phyloP scores from a whole-genome alignment of 352 stramenopile genomes.

The Phytophthora fragariaefolia region DNA sequence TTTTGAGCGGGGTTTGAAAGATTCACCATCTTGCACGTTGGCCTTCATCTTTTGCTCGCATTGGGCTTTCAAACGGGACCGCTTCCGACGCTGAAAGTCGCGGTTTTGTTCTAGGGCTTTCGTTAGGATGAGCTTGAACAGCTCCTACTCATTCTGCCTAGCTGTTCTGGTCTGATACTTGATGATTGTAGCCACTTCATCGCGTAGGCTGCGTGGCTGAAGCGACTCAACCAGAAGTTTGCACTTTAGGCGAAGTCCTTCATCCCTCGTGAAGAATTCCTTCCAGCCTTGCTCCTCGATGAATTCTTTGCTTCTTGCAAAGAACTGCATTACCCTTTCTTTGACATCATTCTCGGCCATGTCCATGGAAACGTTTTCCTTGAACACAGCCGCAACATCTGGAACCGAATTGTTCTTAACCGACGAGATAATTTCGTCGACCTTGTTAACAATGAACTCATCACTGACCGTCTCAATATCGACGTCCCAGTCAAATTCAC shows the following conservation, averaged over 20 bases:
- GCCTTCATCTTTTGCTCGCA: too few species aligned
- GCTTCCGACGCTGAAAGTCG: too few species aligned
- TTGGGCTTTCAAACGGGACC: too few species aligned
- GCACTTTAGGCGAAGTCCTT: constrained; percentile 13
- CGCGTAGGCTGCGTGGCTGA: constrained; percentile 2
- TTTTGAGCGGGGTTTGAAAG: too few species aligned
- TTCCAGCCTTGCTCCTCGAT: constrained; percentile 30
- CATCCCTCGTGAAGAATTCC: constrained; percentile 14
- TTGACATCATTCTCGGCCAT: constrained; percentile 18
- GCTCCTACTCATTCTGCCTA: constrained; percentile 12
- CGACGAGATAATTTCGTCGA: constrained; percentile 27
- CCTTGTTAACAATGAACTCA: constrained; percentile 20
- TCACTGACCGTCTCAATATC: constrained; percentile 10
- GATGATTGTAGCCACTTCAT: constrained; percentile 13
- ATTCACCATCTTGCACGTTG: too few species aligned
- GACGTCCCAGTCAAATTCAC: constrained; percentile 18
- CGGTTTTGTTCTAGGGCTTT: too few species aligned
- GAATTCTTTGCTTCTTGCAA: constrained; percentile 13
- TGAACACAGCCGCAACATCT: constrained; percentile 29
- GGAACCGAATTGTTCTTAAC: constrained; percentile 25
- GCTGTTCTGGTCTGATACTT: constrained; percentile 18
- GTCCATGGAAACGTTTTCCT: constrained; percentile 18
- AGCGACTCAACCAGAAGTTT: constrained; percentile 17
- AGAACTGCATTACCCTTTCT: constrained; percentile 25
- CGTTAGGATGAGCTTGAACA: constrained; percentile 29